Evolutionary conservation across 192 early-diverging fungal species (phyloP).

Genomic region (Backusella morwellensis): DNA sequence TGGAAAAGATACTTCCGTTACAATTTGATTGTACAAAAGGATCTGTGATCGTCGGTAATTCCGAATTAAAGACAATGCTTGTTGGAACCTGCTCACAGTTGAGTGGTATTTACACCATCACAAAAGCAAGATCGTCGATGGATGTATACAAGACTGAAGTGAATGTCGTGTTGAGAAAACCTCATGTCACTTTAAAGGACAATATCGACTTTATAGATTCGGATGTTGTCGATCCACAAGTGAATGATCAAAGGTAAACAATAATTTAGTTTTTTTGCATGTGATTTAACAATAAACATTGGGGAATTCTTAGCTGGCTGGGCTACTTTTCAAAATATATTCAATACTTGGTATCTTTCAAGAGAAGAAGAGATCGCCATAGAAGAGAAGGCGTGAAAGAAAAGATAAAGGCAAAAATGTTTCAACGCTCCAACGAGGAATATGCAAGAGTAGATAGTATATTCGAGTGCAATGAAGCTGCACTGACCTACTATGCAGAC

Average conservation of each 20-base stretch:
- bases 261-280: not conserved
- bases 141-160: slow-evolving; percentile 62
- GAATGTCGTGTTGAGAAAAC: slow-evolving; percentile 47
- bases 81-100: slow-evolving; percentile 56
- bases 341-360: not conserved
- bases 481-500: slow-evolving; percentile 64
- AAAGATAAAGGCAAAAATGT: not conserved
- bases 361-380: not conserved
- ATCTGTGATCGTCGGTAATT: slow-evolving; percentile 69
- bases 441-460: slow-evolving; percentile 67
- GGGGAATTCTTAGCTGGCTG: not conserved
- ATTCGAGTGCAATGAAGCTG: slow-evolving; percentile 54
- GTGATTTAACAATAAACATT: not conserved
- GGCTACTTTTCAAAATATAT: slow-evolving; percentile 8
- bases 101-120: slow-evolving; percentile 54
- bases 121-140: slow-evolving; percentile 50
- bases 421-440: slow-evolving; percentile 36
- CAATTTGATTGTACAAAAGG: slow-evolving; percentile 63
- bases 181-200: slow-evolving; percentile 49
- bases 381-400: slow-evolving; percentile 4
- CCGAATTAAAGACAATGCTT: slow-evolving; percentile 59
- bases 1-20: slow-evolving; percentile 63
- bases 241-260: not conserved
- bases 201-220: slow-evolving; percentile 63
- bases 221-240: slow-evolving; percentile 4